Conservation (phyloP, 192 early-diverging fungal genomes). For the Dissophora ornata region DNA sequence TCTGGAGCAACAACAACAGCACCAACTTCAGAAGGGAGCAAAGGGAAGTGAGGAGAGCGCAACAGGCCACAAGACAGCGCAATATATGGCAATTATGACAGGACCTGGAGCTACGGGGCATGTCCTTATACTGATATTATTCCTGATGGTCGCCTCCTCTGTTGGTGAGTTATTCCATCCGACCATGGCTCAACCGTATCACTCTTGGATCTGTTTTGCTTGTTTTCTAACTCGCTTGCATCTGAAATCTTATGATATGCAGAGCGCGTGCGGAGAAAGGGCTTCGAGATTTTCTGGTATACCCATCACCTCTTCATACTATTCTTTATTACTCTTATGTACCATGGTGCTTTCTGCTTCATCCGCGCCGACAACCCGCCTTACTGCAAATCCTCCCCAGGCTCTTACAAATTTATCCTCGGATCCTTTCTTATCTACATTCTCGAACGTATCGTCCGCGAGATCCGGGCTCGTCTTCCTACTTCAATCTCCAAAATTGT, state of each 20-base stretch:
- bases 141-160: conserved; percentile 83
- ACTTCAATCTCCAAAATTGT: conserved; percentile 85
- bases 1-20: conserved; percentile 42
- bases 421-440: conserved; percentile 74
- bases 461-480: conserved; percentile 72
- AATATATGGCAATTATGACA: conserved; percentile 64
- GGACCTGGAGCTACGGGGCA: conserved; percentile 88
- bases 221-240: conserved; percentile 11
- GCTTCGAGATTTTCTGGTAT: conserved; percentile 88
- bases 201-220: too few species aligned
- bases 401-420: conserved; percentile 87
- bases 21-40: too few species aligned
- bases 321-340: conserved; percentile 82
- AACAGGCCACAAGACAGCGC: conserved; percentile 47
- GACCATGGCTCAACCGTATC: too few species aligned
- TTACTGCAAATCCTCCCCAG: conserved; percentile 77
- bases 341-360: conserved; percentile 89
- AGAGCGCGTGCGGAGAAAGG: conserved; percentile 62
- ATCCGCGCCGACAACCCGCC: conserved; percentile 73
- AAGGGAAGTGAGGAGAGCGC: conserved; percentile 11
- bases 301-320: conserved; percentile 88
- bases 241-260: too few species aligned
- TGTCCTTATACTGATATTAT: conserved; percentile 75
- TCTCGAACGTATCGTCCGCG: conserved; percentile 77
- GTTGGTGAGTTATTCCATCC: conserved; percentile 64